Conservation (phyloP, 2,329 filamentous ascomycete species). For the Emericellopsis atlantica region DNA sequence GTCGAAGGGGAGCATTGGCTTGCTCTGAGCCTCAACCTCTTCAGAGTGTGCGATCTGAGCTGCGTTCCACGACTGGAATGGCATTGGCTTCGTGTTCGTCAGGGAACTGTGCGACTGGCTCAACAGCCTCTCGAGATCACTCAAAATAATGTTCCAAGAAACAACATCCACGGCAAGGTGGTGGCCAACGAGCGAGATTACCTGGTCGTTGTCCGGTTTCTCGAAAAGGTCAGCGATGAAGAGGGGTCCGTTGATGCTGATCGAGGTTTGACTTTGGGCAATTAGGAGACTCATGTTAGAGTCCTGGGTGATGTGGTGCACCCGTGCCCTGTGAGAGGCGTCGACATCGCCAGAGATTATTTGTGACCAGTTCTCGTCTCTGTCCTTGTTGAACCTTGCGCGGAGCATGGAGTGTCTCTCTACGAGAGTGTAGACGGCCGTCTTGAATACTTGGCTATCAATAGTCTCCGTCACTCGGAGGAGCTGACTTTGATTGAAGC, state of each 20-base stretch:
- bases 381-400: constrained; percentile 12
- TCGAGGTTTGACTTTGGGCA: constrained; percentile 9
- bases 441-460: constrained; percentile 3
- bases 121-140: constrained; percentile 27
- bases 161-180: constrained; percentile 29
- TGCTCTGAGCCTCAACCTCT: constrained; percentile 2
- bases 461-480: constrained; percentile 15
- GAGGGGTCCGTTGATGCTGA: constrained; percentile 10
- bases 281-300: constrained; percentile 9
- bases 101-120: constrained; percentile 9
- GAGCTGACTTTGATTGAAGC: constrained; percentile 31
- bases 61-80: constrained; percentile 24
- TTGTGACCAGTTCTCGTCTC: constrained; percentile 8
- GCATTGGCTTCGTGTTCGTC: not conserved
- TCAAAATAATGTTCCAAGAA: constrained; percentile 29
- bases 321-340: constrained; percentile 8
- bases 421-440: constrained; percentile 13
- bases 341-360: constrained; percentile 9
- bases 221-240: constrained; percentile 5
- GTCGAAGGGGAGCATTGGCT: constrained; percentile 11
- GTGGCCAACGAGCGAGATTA: constrained; percentile 18
- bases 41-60: constrained; percentile 18
- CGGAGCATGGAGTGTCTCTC: constrained; percentile 21
- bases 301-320: constrained; percentile 3
- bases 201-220: constrained; percentile 6